Evolutionary conservation across 2,329 filamentous ascomycete genomes (phyloP).

Genomic region (Penicillium crustosum): DNA sequence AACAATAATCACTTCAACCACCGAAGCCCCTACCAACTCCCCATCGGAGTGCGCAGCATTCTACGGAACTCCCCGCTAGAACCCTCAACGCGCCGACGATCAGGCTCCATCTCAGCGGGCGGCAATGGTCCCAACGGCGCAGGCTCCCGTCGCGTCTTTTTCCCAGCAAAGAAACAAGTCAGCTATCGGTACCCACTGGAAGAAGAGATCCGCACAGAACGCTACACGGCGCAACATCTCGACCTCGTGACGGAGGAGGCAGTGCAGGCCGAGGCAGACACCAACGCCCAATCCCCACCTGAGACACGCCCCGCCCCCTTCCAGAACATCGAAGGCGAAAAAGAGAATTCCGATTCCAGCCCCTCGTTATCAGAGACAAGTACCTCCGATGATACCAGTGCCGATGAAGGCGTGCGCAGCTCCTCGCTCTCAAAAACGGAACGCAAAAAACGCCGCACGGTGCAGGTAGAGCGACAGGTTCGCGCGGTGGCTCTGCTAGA

Average conservation of each 20-base stretch:
- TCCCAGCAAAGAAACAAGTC: conserved; percentile 59
- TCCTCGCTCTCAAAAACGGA: conserved; percentile 19
- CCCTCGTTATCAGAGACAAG: conserved; percentile 31
- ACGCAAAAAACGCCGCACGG: conserved; percentile 41
- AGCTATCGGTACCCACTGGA: conserved; percentile 57
- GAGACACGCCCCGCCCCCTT: conserved; percentile 20
- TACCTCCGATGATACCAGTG: conserved; percentile 33
- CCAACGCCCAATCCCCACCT: conserved; percentile 3
- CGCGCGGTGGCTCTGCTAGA: conserved; percentile 43
- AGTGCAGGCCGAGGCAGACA: conserved; percentile 11
- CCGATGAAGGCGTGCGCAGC: conserved; percentile 10
- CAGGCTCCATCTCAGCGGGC: conserved; percentile 39
- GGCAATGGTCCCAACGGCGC: conserved; percentile 32
- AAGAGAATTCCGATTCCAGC: conserved; percentile 29
- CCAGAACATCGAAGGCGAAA: conserved; percentile 16
- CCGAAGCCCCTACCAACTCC: conserved; percentile 42
- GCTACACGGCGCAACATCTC: conserved; percentile 57
- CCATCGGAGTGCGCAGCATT: conserved; percentile 48
- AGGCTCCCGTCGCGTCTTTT: conserved; percentile 42
- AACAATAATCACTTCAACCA: conserved; percentile 19
- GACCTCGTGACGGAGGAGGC: conserved; percentile 46
- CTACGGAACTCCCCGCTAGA: conserved; percentile 49
- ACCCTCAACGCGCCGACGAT: conserved; percentile 35
- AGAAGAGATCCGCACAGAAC: conserved; percentile 59
- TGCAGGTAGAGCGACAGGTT: conserved; percentile 38